Base-by-base conservation (phyloP, 2,329 filamentous ascomycete species). In the Fusarium ambrosium region DNA sequence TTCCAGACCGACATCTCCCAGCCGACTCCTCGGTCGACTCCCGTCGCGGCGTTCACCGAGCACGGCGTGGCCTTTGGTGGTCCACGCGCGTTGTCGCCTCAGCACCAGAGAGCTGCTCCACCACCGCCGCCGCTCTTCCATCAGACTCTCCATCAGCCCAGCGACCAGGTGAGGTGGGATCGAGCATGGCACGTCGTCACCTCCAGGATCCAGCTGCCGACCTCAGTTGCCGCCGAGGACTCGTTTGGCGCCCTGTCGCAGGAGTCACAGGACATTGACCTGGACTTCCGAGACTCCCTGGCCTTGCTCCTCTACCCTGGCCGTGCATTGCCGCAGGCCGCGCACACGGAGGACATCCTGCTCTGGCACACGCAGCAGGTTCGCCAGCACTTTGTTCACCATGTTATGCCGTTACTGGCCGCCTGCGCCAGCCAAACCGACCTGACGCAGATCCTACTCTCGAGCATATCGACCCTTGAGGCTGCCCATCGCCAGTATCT, bases 111-210 rank as follows among this genome's bases (percentile, higher is more conserved):
- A 68, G 70, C 65, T 65, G 72, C 72, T 56, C 76, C 76, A 55
- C 74, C 75, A 39, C 73, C 68, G 24, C 73, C 66, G 56, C 77
- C 69, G 61, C 68, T 62, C 68, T 72, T 73, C 69, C 78, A 55
- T 66, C 70, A 75, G 68, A 66, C 70, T 66, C 64, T 73, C 70
- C 72, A 75, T 68, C 77, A 77, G 32, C 75, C 79, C 37, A 82
- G 84, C 69, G 86, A 91, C 73, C 90, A 92, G 81, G 84, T 87
- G 64, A 86, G 85, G 72, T 91, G 88, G 86, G 89, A 92, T 78
- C 84, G 88, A 71, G 89, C 90, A 68, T 92, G 91, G 91, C 88
- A 91, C 78, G 82, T 85, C 32, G 90, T 92, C 70, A 92, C 90
- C 18, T 85, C 88, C 34, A 85, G 84, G 37, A 88, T 92, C 55